Conservation (phyloP, 2,329 filamentous ascomycete species). For the Leptographium procerum region DNA sequence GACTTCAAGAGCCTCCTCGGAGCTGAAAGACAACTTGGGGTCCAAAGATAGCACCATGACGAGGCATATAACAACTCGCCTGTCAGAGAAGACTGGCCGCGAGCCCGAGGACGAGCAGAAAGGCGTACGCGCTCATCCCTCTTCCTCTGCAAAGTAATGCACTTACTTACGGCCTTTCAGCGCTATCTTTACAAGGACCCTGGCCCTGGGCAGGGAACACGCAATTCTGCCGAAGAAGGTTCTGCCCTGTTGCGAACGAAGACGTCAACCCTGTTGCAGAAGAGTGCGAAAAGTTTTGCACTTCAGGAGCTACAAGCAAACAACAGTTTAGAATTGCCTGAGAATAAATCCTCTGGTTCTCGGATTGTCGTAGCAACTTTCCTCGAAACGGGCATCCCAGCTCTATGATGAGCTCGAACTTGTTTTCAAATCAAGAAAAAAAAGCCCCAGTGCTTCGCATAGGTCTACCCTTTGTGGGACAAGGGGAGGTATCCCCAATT, state of each 20-base stretch:
- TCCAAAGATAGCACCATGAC: background rate
- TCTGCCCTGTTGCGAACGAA: background rate
- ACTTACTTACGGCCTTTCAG: background rate
- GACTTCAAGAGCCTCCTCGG: background rate
- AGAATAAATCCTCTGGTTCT: background rate
- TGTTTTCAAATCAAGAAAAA: background rate
- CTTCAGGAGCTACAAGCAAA: background rate
- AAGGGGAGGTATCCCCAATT: too few relatives aligned
- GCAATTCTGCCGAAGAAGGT: background rate
- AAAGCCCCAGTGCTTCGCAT: background rate
- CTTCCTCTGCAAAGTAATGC: background rate
- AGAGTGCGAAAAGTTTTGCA: background rate
- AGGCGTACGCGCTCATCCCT: background rate
- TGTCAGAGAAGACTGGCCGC: background rate
- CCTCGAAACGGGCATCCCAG: background rate
- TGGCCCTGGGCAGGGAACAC: background rate
- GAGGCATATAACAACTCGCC: background rate
- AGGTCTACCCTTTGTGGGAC: background rate
- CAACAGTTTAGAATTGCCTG: background rate
- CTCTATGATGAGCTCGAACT: background rate
- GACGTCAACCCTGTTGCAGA: background rate
- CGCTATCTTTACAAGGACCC: background rate
- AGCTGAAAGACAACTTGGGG: too few relatives aligned
- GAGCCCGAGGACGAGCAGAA: background rate
- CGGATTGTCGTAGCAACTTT: conserved; percentile 3